These are phyloP conservation scores for Psophocarpus tetragonolobus DNA, from an alignment of 306 rosid genomes.

Conservation along the genomic window DNA sequence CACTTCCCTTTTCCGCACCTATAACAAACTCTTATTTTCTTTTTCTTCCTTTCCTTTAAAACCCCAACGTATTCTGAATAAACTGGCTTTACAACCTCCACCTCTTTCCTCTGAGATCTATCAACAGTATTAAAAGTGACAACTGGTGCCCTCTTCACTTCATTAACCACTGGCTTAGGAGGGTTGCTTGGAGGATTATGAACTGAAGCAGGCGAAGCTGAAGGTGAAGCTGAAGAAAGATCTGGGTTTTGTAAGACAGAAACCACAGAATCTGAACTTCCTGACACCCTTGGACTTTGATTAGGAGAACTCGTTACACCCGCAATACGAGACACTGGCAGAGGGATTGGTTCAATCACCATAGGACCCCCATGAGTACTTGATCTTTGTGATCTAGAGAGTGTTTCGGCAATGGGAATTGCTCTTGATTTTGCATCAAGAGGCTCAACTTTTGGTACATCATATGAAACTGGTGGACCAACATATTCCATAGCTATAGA, in stretches of 20 bases:
- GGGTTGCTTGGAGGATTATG: conserved; percentile 64
- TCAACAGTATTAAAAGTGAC: conserved; percentile 86
- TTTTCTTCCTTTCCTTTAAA: conserved; percentile 79
- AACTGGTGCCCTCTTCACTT: conserved; percentile 68
- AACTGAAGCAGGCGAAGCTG: conserved; percentile 88
- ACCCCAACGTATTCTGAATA: conserved; percentile 74
- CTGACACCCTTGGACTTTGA: conserved; percentile 81
- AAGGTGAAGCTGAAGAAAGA: conserved; percentile 84
- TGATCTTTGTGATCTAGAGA: conserved; percentile 62
- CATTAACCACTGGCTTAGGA: conserved; percentile 51
- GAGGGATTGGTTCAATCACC: conserved; percentile 70
- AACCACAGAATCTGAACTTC: conserved; percentile 89
- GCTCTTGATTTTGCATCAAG: conserved; percentile 56
- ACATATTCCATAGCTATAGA: conserved; percentile 82
- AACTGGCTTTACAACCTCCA: conserved; percentile 62
- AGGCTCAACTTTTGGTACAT: conserved; percentile 86
- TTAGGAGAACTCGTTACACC: conserved; percentile 69
- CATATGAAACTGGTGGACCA: conserved; percentile 82
- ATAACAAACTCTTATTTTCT: conserved; percentile 76
- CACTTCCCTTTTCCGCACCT: conserved; percentile 96
- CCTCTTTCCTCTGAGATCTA: conserved; percentile 63
- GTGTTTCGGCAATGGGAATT: conserved; percentile 66
- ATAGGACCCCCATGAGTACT: conserved; percentile 43
- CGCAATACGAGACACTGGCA: conserved; percentile 82
- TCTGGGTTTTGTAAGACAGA: conserved; percentile 89